Base-by-base conservation (phyloP, 768 basidiomycete species). In the Leccinum subgranulosum region DNA sequence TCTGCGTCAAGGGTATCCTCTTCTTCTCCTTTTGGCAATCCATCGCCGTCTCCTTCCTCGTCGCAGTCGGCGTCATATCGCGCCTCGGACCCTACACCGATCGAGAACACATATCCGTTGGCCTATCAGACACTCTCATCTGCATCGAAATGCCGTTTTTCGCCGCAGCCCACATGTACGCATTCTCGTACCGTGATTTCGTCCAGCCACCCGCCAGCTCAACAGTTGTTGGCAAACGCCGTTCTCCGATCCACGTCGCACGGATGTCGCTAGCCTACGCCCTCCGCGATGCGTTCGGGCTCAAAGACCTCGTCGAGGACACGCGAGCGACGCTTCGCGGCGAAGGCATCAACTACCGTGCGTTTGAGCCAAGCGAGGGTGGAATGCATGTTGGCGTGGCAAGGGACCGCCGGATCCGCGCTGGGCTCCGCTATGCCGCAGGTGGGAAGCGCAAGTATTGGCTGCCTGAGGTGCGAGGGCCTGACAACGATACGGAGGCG, bases 21-120 rank as follows among this genome's bases (percentile, higher is more conserved):
- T 98, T 98, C 80, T 96, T 97, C 74, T 94, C 92, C 2, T 99
- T 99, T 77, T 99, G 97, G 97, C 97, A 99, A 71, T 85, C 90
- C 21, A 82, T 96, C 51, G 83, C 67, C 48, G 83, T 99, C 51
- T 94, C 94, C 29, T 82, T 91, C 65, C 81, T 98, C n/a, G 96
- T 95, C 49, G 89, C 93, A 2, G 79, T 88, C 0, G 82, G 87
- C 9, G 81, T 78, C 51, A 91, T 98, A 69, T 85, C 77, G 34
- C 81, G 79, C 51, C 82, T 97, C 48, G 94, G 94, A 3, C 89
- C 91, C 12, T 95, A 96, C 74, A 90, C 86, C 8, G 90, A 94
- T 70, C 77, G 78, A 28, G 92, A 93, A 67, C 88, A 94, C 70
- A 92, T 98, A 68, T 94, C 94, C 1, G 79, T 96, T 23, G 91